Evolutionary conservation across 2,329 filamentous ascomycete species (phyloP).

Genomic region (Verticillium tricorpus): DNA sequence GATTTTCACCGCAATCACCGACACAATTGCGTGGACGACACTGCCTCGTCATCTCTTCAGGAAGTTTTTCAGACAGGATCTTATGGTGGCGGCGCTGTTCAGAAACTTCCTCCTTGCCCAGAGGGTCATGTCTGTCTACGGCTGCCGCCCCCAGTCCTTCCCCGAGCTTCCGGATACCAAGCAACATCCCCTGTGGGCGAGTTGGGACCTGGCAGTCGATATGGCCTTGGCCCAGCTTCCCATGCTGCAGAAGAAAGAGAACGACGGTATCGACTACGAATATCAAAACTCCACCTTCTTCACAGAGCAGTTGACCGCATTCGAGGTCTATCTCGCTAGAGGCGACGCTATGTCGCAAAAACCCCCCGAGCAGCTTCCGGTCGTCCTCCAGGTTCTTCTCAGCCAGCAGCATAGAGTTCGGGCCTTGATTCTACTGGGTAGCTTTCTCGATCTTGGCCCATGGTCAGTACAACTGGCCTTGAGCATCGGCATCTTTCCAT

Average conservation of each 20-base stretch:
- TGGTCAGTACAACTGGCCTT: slow-evolving; percentile 98
- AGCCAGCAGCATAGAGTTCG: slow-evolving; percentile 92
- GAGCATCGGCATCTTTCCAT: slow-evolving; percentile 97
- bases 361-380: slow-evolving; percentile 89
- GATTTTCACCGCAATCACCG: slow-evolving; percentile 99
- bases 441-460: slow-evolving; percentile 90
- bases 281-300: slow-evolving; percentile 96
- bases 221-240: slow-evolving; percentile 89
- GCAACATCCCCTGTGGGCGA: slow-evolving; percentile 91
- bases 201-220: slow-evolving; percentile 96
- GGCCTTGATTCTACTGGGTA: slow-evolving; percentile 84
- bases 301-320: slow-evolving; percentile 92
- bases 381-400: slow-evolving; percentile 90
- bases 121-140: slow-evolving; percentile 92
- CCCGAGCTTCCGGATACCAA: slow-evolving; percentile 92
- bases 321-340: slow-evolving; percentile 87
- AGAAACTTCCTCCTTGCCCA: slow-evolving; percentile 94
- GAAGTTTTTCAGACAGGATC: slow-evolving; percentile 92
- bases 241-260: slow-evolving; percentile 75
- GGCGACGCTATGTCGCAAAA: slow-evolving; percentile 78
- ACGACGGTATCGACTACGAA: slow-evolving; percentile 71
- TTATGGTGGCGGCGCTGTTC: slow-evolving; percentile 98
- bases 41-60: slow-evolving; percentile 87
- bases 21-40: slow-evolving; percentile 98
- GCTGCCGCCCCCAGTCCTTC: slow-evolving; percentile 90